Evolutionary conservation across 108 stramenopile genomes (phyloP).

Genomic region (Mediolabrus comicus): DNA sequence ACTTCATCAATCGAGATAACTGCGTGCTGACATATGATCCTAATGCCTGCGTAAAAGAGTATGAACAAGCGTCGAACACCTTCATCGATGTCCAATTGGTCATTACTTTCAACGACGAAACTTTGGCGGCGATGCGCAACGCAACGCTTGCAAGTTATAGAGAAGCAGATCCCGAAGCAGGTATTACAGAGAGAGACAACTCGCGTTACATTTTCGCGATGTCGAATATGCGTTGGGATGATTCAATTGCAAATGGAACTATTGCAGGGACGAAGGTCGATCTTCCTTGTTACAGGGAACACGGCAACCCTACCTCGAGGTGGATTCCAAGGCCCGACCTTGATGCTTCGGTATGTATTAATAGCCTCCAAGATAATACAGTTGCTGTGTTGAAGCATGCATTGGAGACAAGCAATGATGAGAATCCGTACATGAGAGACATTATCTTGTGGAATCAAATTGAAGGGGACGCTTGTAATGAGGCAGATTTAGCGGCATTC

Average conservation of each 20-base stretch:
- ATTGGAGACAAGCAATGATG: slow-evolving; percentile 34
- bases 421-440: slow-evolving; percentile 35
- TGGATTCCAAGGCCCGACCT: slow-evolving; percentile 42
- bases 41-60: slow-evolving; percentile 26
- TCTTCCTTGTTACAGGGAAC: slow-evolving; percentile 15
- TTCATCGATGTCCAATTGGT: slow-evolving; percentile 31
- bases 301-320: slow-evolving; percentile 29
- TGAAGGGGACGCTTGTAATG: slow-evolving; percentile 28
- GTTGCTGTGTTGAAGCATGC: slow-evolving; percentile 8
- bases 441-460: slow-evolving; percentile 29
- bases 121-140: slow-evolving; percentile 23
- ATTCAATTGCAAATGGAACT: slow-evolving; percentile 29
- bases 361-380: slow-evolving; percentile 16
- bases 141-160: slow-evolving; percentile 2
- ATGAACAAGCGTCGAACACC: not conserved
- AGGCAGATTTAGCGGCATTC: slow-evolving; percentile 17
- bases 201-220: slow-evolving; percentile 25
- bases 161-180: not conserved
- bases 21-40: slow-evolving; percentile 37
- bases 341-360: slow-evolving; percentile 17
- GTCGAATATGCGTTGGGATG: slow-evolving; percentile 30
- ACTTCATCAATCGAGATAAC: slow-evolving; percentile 36
- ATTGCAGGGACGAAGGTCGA: not conserved
- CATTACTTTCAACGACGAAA: slow-evolving; percentile 31
- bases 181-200: slow-evolving; percentile 3